A percentile compares a stretch with the other conserved stretches of the same genome.
Conservation (phyloP, 192 early-diverging fungal species). For the Coemansia sp. region DNA sequence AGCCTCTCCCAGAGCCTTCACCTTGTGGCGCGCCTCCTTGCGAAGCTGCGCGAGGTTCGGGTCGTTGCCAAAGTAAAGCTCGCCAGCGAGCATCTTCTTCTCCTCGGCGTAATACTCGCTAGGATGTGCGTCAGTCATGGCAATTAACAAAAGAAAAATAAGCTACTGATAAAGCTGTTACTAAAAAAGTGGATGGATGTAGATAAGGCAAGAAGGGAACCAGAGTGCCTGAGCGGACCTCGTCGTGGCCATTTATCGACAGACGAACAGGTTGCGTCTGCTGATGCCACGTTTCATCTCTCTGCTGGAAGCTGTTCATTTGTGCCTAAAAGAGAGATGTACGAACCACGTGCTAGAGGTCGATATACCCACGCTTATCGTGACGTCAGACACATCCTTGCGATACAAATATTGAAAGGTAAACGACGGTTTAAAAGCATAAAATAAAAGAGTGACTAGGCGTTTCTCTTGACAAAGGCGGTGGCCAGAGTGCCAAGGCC, state of each 20-base stretch:
- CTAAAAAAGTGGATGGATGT: not conserved
- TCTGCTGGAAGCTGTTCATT: not conserved
- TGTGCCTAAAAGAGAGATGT: not conserved
- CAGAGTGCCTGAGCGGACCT: not conserved
- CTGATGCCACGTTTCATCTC: not conserved
- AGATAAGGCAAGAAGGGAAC: not conserved
- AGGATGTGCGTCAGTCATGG: slow-evolving; percentile 5
- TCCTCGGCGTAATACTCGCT: slow-evolving; percentile 53
- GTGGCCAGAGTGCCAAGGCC: slow-evolving; percentile 51
- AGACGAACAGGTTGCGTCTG: not conserved
- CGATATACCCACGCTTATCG: too few relatives aligned
- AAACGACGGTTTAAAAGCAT: not conserved
- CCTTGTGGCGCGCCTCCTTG: slow-evolving; percentile 36
- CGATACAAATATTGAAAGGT: not conserved
- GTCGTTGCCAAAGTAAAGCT: slow-evolving; percentile 62
- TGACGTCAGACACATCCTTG: not conserved
- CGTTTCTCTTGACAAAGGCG: slow-evolving; percentile 37
- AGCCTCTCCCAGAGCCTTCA: slow-evolving; percentile 2
- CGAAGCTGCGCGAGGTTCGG: slow-evolving; percentile 55
- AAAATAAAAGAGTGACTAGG: not conserved
- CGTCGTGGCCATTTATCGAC: too few relatives aligned
- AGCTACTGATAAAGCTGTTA: not conserved
- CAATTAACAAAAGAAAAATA: not conserved
- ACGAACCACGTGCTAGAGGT: not conserved
- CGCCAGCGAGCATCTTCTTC: slow-evolving; percentile 67